phyloP scores from a whole-genome alignment of 441 rosid species.

The Adansonia gregorii region DNA sequence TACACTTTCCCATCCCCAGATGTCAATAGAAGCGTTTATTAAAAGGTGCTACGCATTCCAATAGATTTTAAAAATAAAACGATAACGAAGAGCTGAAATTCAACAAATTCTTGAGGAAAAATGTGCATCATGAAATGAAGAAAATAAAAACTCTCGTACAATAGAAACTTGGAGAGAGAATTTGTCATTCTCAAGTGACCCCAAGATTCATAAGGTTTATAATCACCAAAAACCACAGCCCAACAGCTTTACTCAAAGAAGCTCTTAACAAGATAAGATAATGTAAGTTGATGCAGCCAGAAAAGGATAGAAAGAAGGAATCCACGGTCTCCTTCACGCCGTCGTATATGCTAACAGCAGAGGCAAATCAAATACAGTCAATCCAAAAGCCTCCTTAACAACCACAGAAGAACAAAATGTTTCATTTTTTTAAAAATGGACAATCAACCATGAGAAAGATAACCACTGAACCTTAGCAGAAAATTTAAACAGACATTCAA shows the following conservation, averaged over 20 bases:
- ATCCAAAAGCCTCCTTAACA: conserved; percentile 5
- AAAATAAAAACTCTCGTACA: neutral
- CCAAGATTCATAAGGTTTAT: neutral
- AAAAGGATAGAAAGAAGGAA: neutral
- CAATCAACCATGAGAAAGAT: neutral
- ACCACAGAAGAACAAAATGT: neutral
- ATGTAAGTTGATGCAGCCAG: neutral
- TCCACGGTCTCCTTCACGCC: neutral
- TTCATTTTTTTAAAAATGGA: neutral
- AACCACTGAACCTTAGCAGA: neutral
- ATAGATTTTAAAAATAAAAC: conserved; percentile 5
- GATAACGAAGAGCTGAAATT: neutral
- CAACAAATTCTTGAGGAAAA: conserved; percentile 8
- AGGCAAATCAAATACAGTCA: conserved; percentile 13
- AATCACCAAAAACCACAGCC: neutral
- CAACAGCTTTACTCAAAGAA: neutral
- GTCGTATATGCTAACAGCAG: neutral
- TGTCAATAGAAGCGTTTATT: neutral
- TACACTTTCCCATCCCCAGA: neutral
- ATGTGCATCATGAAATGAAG: neutral
- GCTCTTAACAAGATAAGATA: neutral
- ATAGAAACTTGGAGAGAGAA: neutral
- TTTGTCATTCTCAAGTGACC: conserved; percentile 8
- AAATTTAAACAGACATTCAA: neutral
- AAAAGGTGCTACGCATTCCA: neutral